A percentile compares a stretch with the other conserved stretches of the same genome.
phyloP scores from a whole-genome alignment of 1,284 basidiomycete genomes.

The Malassezia cuniculi region DNA sequence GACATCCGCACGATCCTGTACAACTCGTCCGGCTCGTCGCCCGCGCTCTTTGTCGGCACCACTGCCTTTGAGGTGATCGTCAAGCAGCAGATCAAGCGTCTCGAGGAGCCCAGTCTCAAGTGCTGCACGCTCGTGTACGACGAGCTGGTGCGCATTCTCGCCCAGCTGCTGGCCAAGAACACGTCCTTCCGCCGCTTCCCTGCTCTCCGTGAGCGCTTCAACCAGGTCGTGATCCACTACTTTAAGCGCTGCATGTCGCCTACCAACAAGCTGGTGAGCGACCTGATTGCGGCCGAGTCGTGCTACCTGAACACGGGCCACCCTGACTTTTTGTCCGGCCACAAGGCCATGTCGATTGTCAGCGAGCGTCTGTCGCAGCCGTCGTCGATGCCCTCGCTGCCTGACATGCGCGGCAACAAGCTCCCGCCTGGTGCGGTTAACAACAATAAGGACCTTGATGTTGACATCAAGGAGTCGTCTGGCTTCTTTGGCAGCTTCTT shows the following conservation, averaged over 20 bases:
- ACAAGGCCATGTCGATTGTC: constrained; percentile 87
- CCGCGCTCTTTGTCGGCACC: constrained; percentile 87
- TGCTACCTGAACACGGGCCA: constrained; percentile 82
- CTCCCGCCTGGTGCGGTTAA: constrained; percentile 55
- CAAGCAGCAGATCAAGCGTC: constrained; percentile 91
- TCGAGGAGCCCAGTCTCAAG: constrained; percentile 84
- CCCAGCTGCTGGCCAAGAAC: constrained; percentile 74
- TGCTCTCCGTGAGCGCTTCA: constrained; percentile 83
- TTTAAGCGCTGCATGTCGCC: constrained; percentile 87
- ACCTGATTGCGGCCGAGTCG: constrained; percentile 59
- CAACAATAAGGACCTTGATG: constrained; percentile 85
- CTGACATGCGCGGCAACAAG: constrained; percentile 46
- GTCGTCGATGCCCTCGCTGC: constrained; percentile 20
- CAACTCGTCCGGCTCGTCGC: constrained; percentile 93
- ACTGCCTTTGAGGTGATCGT: constrained; percentile 94
- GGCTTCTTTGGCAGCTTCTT: constrained; percentile 98
- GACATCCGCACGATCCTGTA: constrained; percentile 91
- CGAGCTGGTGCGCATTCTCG: constrained; percentile 85
- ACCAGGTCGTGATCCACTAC: constrained; percentile 82
- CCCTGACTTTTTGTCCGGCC: constrained; percentile 91
- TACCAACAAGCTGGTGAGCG: constrained; percentile 82
- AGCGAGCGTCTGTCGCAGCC: constrained; percentile 61
- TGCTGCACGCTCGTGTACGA: constrained; percentile 92
- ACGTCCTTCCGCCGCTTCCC: constrained; percentile 88
- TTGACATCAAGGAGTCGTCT: constrained; percentile 63